Percentiles rank a stretch among this genome's conserved stretches.
phyloP scores from a whole-genome alignment of 148 eudicot genomes.

The Mesembryanthemum crystallinum region DNA sequence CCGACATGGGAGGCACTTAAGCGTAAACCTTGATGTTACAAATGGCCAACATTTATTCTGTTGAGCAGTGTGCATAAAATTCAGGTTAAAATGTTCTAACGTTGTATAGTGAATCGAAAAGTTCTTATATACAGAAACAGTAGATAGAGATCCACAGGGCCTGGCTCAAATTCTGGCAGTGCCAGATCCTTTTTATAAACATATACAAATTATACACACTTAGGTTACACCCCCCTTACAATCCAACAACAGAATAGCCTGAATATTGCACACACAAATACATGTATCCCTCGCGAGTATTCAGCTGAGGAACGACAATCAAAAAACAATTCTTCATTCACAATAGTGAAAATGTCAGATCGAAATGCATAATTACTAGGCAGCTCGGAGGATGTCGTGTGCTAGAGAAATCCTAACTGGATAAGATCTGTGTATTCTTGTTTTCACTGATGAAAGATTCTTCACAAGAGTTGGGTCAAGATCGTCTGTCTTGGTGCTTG shows the following conservation, averaged over 20 bases:
- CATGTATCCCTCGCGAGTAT: constrained; percentile 8
- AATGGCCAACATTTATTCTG: background rate
- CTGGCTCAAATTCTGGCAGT: background rate
- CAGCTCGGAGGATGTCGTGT: constrained; percentile 36
- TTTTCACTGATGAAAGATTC: constrained; percentile 35
- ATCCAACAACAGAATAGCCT: background rate
- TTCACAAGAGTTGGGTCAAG: constrained; percentile 31
- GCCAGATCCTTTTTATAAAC: constrained; percentile 6
- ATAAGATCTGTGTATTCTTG: constrained; percentile 66
- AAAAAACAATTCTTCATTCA: constrained; percentile 14
- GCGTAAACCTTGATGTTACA: background rate
- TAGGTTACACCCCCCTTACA: background rate
- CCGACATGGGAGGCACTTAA: background rate
- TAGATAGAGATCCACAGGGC: constrained; percentile 7
- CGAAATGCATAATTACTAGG: constrained; percentile 20
- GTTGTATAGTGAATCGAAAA: background rate
- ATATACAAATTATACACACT: constrained; percentile 11
- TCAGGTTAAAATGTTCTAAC: too few relatives aligned
- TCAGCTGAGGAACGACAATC: constrained; percentile 8
- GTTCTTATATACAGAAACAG: background rate
- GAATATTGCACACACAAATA: constrained; percentile 5
- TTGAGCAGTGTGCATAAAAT: background rate
- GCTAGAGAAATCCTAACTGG: constrained; percentile 69
- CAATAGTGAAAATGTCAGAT: background rate
- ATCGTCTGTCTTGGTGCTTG: constrained; percentile 29